Base-by-base conservation (phyloP, 257 asterid genomes). In the Eustoma russellianum region DNA sequence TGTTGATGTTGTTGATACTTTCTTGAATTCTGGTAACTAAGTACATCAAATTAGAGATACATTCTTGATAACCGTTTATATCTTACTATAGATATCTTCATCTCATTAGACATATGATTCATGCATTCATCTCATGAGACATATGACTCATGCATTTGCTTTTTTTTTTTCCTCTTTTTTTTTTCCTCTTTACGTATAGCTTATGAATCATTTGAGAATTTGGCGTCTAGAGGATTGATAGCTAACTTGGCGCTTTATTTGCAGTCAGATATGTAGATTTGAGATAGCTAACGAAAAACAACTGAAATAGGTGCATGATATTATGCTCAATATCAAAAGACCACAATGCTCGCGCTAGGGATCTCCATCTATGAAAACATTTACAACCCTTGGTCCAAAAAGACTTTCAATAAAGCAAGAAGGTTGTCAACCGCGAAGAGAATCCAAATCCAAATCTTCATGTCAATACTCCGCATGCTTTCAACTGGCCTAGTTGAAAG, bases 121-220 rank as follows among this genome's bases (percentile, higher is more conserved):
- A 35, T 35, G 41, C 41, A 1, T 1, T 6, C 41, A 35, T 1
- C n/a, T n/a, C n/a, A n/a, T n/a, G n/a, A n/a, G n/a, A n/a, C n/a
- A n/a, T n/a, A n/a, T n/a, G n/a, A n/a, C n/a, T 24, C 30, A 24
- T 24, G 30, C 30, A 2, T 24, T 24, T 24, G 3, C 30, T 24
- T 0, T 24, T 4, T 24, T 24, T 24, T 24, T 24, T 24, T 52
- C 9, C 6, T 17, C 15, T 6, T 34, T 17, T 33, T 33, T 53
- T 30, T 51, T 9, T 11, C n/a, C n/a, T 14, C 1, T 9, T 53
- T 15, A 7, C 16, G 15, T 17, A 13, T 40, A 79, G 94, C 82
- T 13, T 84, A 88, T 55, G 97, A 88, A 57, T 76, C 95, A n/a
- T 88, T 88, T 58, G 97, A 88, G 79, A 88, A 88, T 60, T 28